Conservation (phyloP, 179 eudicot species). For the Amaranthus tricolor region DNA sequence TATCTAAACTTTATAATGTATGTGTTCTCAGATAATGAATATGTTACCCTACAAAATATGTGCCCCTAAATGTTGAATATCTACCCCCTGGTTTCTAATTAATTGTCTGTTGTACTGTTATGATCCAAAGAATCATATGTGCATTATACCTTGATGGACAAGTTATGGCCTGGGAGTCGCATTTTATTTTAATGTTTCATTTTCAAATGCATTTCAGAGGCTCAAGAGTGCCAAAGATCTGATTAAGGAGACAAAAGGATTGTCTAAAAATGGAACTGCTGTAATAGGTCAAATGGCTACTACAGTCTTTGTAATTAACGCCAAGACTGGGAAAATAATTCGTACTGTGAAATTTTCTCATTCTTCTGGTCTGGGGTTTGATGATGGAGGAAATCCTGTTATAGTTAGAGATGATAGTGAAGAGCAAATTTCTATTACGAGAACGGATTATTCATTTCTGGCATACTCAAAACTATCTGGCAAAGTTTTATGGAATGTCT, state of each 20-base stretch:
- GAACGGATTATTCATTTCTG: constrained; percentile 58
- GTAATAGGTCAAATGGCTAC: constrained; percentile 61
- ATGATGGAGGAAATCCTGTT: constrained; percentile 36
- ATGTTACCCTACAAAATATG: no score
- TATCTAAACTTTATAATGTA: no score
- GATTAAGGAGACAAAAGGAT: constrained; percentile 50
- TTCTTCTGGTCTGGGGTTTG: constrained; percentile 35
- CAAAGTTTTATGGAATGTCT: constrained; percentile 54
- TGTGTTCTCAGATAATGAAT: no score
- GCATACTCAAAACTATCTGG: constrained; percentile 49
- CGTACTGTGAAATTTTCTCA: constrained; percentile 45
- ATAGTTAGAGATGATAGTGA: constrained; percentile 29
- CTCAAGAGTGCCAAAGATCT: constrained; percentile 55
- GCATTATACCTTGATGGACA: neutral
- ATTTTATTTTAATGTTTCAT: neutral
- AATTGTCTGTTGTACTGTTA: neutral
- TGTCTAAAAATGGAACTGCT: constrained; percentile 46
- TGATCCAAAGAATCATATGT: neutral
- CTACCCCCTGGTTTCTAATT: neutral
- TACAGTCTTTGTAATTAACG: constrained; percentile 50
- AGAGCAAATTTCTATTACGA: constrained; percentile 45
- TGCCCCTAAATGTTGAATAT: no score
- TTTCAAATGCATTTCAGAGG: constrained; percentile 38
- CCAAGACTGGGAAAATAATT: constrained; percentile 53
- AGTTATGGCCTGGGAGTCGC: neutral